phyloP scores from a whole-genome alignment of 2,329 filamentous ascomycete species.

The Xylaria multiplex region DNA sequence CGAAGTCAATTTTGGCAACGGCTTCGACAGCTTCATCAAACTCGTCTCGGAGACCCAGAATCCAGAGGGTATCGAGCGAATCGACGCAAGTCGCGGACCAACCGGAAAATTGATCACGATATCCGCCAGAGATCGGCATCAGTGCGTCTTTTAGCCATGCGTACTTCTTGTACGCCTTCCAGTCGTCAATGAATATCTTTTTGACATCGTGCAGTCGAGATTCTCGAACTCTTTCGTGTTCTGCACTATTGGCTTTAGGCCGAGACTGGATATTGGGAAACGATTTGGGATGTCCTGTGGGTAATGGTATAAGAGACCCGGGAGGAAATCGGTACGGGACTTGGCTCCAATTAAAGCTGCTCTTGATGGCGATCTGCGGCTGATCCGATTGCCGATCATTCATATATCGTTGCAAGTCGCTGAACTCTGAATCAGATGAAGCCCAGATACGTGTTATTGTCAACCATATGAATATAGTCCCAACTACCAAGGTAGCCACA shows the following conservation, averaged over 20 bases:
- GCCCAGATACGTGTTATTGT: constrained; percentile 13
- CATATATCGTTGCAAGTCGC: constrained; percentile 30
- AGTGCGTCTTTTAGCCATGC: constrained; percentile 62
- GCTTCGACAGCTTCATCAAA: constrained; percentile 60
- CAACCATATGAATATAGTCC: constrained; percentile 30
- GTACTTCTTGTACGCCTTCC: constrained; percentile 58
- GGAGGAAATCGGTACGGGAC: constrained; percentile 24
- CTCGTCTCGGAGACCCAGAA: constrained; percentile 61
- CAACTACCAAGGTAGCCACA: constrained; percentile 19
- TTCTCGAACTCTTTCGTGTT: constrained; percentile 32
- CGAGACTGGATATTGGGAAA: constrained; percentile 31
- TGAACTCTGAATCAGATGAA: constrained; percentile 25
- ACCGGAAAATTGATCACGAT: constrained; percentile 57
- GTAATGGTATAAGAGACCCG: constrained; percentile 22
- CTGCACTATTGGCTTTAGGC: not conserved
- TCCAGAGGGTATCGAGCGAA: constrained; percentile 60
- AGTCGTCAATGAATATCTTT: constrained; percentile 50
- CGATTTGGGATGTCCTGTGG: constrained; percentile 11
- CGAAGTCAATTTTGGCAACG: constrained; percentile 59
- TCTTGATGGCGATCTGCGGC: constrained; percentile 27
- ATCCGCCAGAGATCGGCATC: constrained; percentile 55
- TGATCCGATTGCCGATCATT: constrained; percentile 22
- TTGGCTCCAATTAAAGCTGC: constrained; percentile 38
- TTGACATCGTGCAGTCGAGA: constrained; percentile 50
- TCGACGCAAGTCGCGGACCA: constrained; percentile 66